phyloP scores from a whole-genome alignment of 192 early-diverging fungal species.

The Coemansia sp. region DNA sequence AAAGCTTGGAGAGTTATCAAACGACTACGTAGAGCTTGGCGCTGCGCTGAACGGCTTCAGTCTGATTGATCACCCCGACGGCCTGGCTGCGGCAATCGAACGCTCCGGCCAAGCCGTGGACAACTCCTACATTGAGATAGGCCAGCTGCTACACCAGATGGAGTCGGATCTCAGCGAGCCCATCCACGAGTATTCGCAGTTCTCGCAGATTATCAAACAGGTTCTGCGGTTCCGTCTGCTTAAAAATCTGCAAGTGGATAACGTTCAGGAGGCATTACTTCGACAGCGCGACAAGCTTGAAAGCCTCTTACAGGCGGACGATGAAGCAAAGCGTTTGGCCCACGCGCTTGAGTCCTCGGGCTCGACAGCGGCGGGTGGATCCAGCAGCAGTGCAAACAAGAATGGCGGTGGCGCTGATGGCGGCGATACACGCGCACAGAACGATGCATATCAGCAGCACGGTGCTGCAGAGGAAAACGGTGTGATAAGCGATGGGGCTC shows the following conservation, averaged over 20 bases:
- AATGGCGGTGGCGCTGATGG: not conserved
- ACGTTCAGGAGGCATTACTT: constrained; percentile 69
- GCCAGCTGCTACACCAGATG: constrained; percentile 66
- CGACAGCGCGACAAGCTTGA: constrained; percentile 69
- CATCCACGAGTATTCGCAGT: constrained; percentile 88
- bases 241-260: constrained; percentile 83
- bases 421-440: constrained; percentile 3
- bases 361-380: not conserved
- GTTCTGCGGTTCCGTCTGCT: constrained; percentile 82
- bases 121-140: constrained; percentile 73
- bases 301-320: constrained; percentile 63
- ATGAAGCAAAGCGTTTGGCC: constrained; percentile 70
- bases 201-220: constrained; percentile 81
- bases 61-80: constrained; percentile 68
- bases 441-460: constrained; percentile 12
- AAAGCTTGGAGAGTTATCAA: constrained; percentile 71
- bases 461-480: constrained; percentile 16
- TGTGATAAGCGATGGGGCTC: constrained; percentile 20
- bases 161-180: constrained; percentile 82
- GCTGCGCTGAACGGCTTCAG: constrained; percentile 95
- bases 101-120: constrained; percentile 91
- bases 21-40: constrained; percentile 84
- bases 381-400: not conserved
- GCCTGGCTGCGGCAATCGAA: constrained; percentile 84
- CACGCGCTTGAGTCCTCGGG: constrained; percentile 58